Evolutionary conservation across 495 filamentous ascomycete genomes (phyloP).

Genomic region (Articulospora tetracladia): DNA sequence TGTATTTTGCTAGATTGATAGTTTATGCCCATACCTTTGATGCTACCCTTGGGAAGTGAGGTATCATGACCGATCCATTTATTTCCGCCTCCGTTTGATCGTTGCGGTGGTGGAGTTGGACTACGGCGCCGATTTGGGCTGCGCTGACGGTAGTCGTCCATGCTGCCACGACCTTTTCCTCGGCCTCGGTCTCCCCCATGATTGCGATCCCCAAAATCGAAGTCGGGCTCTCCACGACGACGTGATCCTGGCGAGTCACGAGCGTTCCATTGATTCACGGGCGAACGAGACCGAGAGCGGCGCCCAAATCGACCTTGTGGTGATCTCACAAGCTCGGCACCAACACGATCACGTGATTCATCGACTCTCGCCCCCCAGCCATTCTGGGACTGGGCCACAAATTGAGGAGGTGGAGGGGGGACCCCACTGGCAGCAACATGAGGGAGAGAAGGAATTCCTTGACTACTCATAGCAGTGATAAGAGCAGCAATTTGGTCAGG

Average conservation of each 20-base stretch:
- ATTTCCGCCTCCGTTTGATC: slow-evolving; percentile 36
- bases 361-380: slow-evolving; percentile 29
- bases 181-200: slow-evolving; percentile 14
- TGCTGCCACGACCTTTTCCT: slow-evolving; percentile 47
- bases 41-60: slow-evolving; percentile 64
- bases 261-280: slow-evolving; percentile 56
- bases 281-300: slow-evolving; percentile 70
- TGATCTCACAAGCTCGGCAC: slow-evolving; percentile 42
- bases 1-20: neutral
- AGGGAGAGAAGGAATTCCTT: slow-evolving; percentile 25
- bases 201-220: slow-evolving; percentile 46
- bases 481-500: slow-evolving; percentile 58
- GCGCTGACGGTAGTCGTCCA: slow-evolving; percentile 77
- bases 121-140: slow-evolving; percentile 68
- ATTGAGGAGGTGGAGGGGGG: slow-evolving; percentile 29
- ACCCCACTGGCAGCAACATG: slow-evolving; percentile 23
- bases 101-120: slow-evolving; percentile 49
- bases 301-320: slow-evolving; percentile 59
- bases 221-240: slow-evolving; percentile 43
- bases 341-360: slow-evolving; percentile 61
- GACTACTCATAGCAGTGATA: slow-evolving; percentile 29
- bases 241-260: slow-evolving; percentile 41
- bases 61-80: slow-evolving; percentile 84
- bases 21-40: slow-evolving; percentile 60
- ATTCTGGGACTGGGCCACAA: slow-evolving; percentile 12